Evolutionary conservation across 345 rosid species (phyloP), one percentile per base, ranked within the genome.

Genomic region (Arabis hirsuta): DNA sequence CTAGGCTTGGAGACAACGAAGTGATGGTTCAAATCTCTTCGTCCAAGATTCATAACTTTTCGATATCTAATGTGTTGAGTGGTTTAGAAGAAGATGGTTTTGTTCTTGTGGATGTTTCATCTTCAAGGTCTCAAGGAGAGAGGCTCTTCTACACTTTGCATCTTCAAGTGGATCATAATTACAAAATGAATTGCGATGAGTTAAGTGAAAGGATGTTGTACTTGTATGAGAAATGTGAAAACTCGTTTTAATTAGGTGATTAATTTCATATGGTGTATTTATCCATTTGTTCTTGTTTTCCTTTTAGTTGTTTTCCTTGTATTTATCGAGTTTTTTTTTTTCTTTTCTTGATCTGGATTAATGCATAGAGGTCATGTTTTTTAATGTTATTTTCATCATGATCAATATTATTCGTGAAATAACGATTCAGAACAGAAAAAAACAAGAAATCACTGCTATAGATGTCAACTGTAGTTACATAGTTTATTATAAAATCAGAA

Each of bases 61-160:
- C 86, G 26, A 81, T 91, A 43, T 62, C 61, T 14, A 76, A 76
- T 55, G 73, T 88, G 13, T 39, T 90, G 78, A 47, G 47, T 45
- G 66, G 63, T 4, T 63, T 90, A 43, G 85, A 87, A 73, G 74
- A 82, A 55, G 77, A 81, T 50, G 96, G 89, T 0, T 63, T 85
- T 41, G 34, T 59, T 39, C 79, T 86, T 6, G 27, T 82, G 4
- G 84, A 85, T 62, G 82, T 87, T 71, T 86, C 90, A 56, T 86
- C 87, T 27, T 86, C 87, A 46, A 72, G 83, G 52, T 83, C 87
- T 55, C 83, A 51, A 13, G 83, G 74, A 34, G 90, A 78, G 14
- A 81, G 76, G 58, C 70, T 83, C 52, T 84, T 90, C 79, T 76
- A 83, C 67, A 84, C 65, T 63, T 63, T 88, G 34, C 90, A 83